Conservation (phyloP, 2,329 filamentous ascomycete genomes). For the Hypoxylon sp. region DNA sequence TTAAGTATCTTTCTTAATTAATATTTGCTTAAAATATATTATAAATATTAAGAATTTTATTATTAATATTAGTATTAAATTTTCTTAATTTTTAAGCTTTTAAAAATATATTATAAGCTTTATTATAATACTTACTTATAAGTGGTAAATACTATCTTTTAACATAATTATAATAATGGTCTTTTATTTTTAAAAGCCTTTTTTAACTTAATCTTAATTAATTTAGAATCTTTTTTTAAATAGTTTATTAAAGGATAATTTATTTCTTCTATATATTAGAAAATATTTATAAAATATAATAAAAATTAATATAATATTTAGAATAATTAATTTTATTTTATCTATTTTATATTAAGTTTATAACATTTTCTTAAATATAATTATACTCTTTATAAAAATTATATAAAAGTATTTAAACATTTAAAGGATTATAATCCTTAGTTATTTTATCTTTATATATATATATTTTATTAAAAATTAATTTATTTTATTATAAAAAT, state of each 20-base stretch:
- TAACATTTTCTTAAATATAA: background rate
- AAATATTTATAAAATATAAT: background rate
- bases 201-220: background rate
- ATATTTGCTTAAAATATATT: background rate
- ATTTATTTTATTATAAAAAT: background rate
- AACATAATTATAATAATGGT: background rate
- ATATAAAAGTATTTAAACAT: background rate
- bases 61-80: conserved; percentile 1
- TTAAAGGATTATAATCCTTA: background rate
- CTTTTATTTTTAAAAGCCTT: background rate
- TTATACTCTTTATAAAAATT: conserved; percentile 3
- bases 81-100: background rate
- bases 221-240: background rate
- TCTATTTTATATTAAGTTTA: background rate
- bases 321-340: conserved; percentile 7
- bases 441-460: background rate
- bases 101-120: conserved; percentile 6
- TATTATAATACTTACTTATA: background rate
- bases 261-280: background rate
- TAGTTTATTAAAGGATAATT: background rate
- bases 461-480: background rate
- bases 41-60: background rate
- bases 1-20: conserved; percentile 4
- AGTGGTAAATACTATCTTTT: background rate
- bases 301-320: too few relatives aligned